phyloP scores from a whole-genome alignment of 192 early-diverging fungal genomes.

The Coemansia sp. region DNA sequence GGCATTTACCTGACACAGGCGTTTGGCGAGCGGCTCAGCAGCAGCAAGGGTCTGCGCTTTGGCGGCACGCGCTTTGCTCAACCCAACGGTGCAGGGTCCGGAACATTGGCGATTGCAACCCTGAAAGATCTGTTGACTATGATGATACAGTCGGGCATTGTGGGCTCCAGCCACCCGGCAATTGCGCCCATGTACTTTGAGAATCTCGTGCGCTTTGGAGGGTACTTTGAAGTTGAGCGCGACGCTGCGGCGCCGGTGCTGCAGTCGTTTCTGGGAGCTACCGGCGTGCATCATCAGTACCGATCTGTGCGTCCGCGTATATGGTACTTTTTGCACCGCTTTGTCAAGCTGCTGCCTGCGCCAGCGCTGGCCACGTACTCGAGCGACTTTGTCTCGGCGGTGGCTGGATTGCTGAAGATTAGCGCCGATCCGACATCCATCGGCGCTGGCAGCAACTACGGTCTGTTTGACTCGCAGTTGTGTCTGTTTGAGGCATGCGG shows the following conservation, averaged over 20 bases:
- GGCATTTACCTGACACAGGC: constrained; percentile 49
- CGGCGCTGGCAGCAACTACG: constrained; percentile 18
- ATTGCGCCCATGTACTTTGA: constrained; percentile 47
- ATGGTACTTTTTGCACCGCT: constrained; percentile 87
- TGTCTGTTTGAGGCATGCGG: constrained; percentile 93
- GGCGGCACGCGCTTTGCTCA: constrained; percentile 24
- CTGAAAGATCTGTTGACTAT: constrained; percentile 41
- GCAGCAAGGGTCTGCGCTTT: constrained; percentile 49
- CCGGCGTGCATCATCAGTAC: constrained; percentile 73
- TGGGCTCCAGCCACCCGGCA: constrained; percentile 31
- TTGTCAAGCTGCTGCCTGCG: constrained; percentile 66
- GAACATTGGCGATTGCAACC: constrained; percentile 20
- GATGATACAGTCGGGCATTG: constrained; percentile 53
- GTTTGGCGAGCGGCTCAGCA: constrained; percentile 51
- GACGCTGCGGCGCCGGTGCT: constrained; percentile 38
- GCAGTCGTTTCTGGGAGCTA: constrained; percentile 41
- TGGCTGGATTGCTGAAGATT: constrained; percentile 68
- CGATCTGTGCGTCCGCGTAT: constrained; percentile 70
- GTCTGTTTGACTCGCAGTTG: constrained; percentile 76
- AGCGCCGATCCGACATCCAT: constrained; percentile 54
- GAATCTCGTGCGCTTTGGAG: constrained; percentile 48
- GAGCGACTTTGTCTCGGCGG: constrained; percentile 51
- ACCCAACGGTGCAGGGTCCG: constrained; percentile 18
- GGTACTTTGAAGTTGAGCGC: constrained; percentile 47
- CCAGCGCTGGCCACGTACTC: constrained; percentile 37